Conservation (phyloP, 106 monocot species). For the Dioscorea zingiberensis region DNA sequence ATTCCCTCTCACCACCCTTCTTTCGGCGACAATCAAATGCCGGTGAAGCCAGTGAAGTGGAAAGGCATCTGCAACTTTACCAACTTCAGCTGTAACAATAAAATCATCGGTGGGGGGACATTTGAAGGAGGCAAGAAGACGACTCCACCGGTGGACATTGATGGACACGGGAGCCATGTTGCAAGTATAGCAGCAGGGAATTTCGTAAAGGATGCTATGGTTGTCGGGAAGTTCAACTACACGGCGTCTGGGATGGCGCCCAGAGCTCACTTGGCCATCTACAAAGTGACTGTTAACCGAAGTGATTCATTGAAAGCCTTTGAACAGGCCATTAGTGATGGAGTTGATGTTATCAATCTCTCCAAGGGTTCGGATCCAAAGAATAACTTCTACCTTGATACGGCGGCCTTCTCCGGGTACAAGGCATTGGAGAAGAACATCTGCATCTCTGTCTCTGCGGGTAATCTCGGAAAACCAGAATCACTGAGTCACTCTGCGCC, state of each 20-base stretch:
- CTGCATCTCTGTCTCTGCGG: background rate
- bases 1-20: background rate
- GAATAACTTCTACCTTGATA: background rate
- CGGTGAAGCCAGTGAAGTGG: background rate
- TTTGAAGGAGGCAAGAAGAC: background rate
- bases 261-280: conserved; percentile 17
- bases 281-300: conserved; percentile 8
- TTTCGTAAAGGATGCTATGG: conserved; percentile 7
- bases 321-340: conserved; percentile 16
- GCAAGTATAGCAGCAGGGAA: conserved; percentile 19
- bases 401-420: conserved; percentile 9
- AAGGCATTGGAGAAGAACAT: conserved; percentile 6
- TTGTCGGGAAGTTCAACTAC: conserved; percentile 6
- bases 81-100: background rate
- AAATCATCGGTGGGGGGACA: background rate
- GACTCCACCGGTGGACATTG: background rate
- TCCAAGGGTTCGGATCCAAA: background rate
- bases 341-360: conserved; percentile 14
- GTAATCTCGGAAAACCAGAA: background rate
- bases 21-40: background rate
- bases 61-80: background rate
- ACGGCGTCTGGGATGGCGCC: conserved; percentile 20
- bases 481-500: conserved; percentile 11
- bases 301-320: background rate
- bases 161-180: conserved; percentile 18